A percentile compares a stretch with the other conserved stretches of the same genome.
phyloP scores from a whole-genome alignment of 495 filamentous ascomycete species.

The Penicillium coffeae region DNA sequence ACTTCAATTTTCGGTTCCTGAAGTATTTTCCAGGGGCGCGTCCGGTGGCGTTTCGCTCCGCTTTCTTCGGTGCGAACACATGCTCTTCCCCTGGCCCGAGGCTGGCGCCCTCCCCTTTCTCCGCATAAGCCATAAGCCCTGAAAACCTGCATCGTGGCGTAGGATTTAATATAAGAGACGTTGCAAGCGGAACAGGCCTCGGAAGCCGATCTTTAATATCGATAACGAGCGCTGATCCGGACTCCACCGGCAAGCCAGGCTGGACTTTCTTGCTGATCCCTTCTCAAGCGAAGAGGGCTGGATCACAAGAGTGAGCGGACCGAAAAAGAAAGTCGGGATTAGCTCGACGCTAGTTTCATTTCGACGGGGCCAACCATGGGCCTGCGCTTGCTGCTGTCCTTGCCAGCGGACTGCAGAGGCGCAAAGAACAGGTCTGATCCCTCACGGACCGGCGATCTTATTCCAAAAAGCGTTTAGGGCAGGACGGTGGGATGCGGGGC shows the following conservation, averaged over 20 bases:
- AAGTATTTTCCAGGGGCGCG: not conserved
- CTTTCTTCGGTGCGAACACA: not conserved
- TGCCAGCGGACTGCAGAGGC: not conserved
- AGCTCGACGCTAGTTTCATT: slow-evolving; percentile 1
- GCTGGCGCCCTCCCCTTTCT: not conserved
- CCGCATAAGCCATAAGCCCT: not conserved
- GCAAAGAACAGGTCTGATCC: not conserved
- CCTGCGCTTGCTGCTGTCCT: not conserved
- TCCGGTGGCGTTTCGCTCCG: not conserved
- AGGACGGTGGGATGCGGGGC: not conserved
- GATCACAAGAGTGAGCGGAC: slow-evolving; percentile 2
- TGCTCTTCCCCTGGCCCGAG: not conserved
- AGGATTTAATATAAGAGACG: not conserved
- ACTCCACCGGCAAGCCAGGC: not conserved
- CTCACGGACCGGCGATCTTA: not conserved
- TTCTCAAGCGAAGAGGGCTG: slow-evolving; percentile 10
- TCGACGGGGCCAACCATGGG: not conserved
- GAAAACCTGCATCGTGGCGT: not conserved
- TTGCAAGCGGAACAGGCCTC: too few species aligned
- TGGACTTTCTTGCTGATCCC: slow-evolving; percentile 8
- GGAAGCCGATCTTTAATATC: not conserved
- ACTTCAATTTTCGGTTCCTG: slow-evolving; percentile 5
- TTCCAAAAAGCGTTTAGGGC: not conserved
- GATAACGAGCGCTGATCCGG: not conserved
- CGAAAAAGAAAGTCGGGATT: not conserved